Conservation (phyloP, 1,139 yeast species). For the Zygoascus sp. region DNA sequence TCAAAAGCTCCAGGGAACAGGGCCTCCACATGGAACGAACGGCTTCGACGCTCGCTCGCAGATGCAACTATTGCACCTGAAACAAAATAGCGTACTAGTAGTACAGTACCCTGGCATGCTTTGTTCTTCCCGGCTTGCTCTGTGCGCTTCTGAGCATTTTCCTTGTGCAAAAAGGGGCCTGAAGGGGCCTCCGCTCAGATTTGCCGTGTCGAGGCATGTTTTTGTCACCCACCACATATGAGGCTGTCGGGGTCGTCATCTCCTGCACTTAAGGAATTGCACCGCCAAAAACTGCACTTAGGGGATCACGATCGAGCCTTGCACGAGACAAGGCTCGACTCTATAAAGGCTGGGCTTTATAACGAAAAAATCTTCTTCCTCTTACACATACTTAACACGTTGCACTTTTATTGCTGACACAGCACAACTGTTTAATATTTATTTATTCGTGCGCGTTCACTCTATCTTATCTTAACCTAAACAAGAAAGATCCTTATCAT, state of each 20-base stretch:
- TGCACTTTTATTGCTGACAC: background rate
- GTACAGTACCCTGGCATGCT: no score
- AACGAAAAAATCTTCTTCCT: background rate
- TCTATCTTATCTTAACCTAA: background rate
- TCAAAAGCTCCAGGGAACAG: no score
- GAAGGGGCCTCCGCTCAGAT: no score
- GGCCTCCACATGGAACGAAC: no score
- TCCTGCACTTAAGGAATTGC: slow-evolving; percentile 7
- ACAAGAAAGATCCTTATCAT: no score
- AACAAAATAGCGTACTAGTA: no score
- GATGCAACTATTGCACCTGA: no score
- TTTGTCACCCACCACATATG: background rate
- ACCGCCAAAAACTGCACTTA: slow-evolving; percentile 13
- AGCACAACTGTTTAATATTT: background rate
- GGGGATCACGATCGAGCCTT: slow-evolving; percentile 7
- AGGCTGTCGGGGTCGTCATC: background rate
- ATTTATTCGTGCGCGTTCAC: background rate
- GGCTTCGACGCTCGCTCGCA: no score
- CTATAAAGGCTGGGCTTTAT: background rate
- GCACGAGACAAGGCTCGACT: background rate
- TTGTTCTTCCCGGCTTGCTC: no score
- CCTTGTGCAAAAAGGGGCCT: no score
- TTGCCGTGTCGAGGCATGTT: background rate
- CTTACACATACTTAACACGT: background rate
- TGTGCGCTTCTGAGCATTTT: no score